Conservation (phyloP, 139 green algal genomes). For the Raphidocelis subcapitata region DNA sequence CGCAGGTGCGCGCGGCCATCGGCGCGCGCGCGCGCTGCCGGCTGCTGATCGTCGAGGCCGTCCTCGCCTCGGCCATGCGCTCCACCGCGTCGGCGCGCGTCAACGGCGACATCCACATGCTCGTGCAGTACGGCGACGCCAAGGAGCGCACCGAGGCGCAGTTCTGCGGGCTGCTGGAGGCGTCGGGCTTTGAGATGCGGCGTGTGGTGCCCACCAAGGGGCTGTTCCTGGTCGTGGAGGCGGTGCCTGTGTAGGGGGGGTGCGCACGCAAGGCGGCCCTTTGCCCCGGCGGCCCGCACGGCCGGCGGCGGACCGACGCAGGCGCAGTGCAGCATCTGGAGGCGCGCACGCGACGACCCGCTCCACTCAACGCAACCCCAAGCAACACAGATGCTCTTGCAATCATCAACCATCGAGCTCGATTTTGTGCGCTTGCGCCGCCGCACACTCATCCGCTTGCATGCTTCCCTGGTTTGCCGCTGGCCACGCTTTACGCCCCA, state of each 20-base stretch:
- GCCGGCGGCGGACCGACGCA: too few species aligned
- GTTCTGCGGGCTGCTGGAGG: constrained; percentile 22
- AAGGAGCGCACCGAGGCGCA: constrained; percentile 10
- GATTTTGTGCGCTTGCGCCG: too few species aligned
- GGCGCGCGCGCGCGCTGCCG: constrained; percentile 2
- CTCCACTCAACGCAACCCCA: too few species aligned
- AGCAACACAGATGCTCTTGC: too few species aligned
- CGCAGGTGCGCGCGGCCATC: constrained; percentile 26
- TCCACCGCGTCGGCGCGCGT: constrained; percentile 16
- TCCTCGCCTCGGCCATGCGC: constrained; percentile 6
- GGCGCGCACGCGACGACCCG: too few species aligned
- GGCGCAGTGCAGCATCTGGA: too few species aligned
- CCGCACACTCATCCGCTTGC: too few species aligned
- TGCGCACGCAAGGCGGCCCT: too few species aligned
- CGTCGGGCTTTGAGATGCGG: constrained; percentile 23
- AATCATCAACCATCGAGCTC: too few species aligned
- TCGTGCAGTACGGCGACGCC: constrained; percentile 27
- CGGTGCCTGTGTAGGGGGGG: constrained; percentile 18
- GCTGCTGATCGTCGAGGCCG: constrained; percentile 24
- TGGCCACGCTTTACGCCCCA: too few species aligned
- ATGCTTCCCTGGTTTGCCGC: too few species aligned
- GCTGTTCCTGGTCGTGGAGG: constrained; percentile 32
- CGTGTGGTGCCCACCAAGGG: constrained; percentile 23
- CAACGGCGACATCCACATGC: constrained; percentile 23
- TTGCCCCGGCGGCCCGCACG: too few species aligned